Evolutionary conservation across 2,329 filamentous ascomycete genomes (phyloP), one percentile per base, ranked within the genome.

Genomic region (Biscogniauxia marginata): DNA sequence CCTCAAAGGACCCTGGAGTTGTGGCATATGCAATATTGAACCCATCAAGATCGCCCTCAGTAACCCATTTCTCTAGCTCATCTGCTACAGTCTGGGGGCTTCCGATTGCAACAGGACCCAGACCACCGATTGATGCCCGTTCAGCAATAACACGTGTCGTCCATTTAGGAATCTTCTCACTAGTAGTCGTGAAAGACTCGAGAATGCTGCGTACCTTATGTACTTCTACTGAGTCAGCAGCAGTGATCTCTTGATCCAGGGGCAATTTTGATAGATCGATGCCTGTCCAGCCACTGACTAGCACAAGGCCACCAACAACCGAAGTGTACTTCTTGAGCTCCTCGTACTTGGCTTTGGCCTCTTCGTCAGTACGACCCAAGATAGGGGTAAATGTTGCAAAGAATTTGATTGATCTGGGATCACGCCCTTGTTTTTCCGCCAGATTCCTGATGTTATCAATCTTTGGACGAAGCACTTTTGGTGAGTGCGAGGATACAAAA

Each of bases 241-340:
- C 77, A 0, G 77, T 81, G 57, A 87, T 74, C 16, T 83, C 81
- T 59, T 85, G 77, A 58, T 86, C 84, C 0, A 85, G 65, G 0
- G 82, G 81, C 45, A 86, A 77, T 62, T 76, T 76, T 3, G 79
- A 82, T 16, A 86, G 73, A 63, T 86, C 83, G 55, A 86, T 84
- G 0, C 84, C 84, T 0, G 82, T 84, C 79, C 80, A 84, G 1
- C 82, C 82, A 43, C 77, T 79, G 58, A 84, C 80, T 0, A 84
- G 71, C 0, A 83, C 83, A 1, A 85, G 69, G 0, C 80, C 82
- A 0, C 81, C 83, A 16, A 83, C 70, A 0, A 78, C 76, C 0
- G 77, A 81, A 1, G 79, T 82, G 62, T 86, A 77, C 59, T 78
- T 79, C 63, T 78, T 75, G 9, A 79, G 60, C 55, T 82, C 78